These are phyloP conservation scores for Puccinia novopanici DNA, from an alignment of 1,284 basidiomycete species.

Conservation along the genomic window DNA sequence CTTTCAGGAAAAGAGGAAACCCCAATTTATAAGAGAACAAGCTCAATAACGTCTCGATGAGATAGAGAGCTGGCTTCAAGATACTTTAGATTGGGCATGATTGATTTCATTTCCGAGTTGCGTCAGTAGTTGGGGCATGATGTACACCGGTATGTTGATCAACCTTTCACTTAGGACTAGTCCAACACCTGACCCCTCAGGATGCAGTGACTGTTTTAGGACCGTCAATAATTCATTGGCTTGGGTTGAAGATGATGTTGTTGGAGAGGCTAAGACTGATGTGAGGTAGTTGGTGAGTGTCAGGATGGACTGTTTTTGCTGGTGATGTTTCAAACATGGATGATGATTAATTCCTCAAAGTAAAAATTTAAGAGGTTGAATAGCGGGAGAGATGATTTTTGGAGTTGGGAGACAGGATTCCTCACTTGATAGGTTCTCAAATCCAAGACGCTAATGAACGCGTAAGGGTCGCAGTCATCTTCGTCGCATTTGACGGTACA, in stretches of 20 bases:
- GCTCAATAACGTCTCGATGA: neutral
- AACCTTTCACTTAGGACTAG: slow-evolving; percentile 40
- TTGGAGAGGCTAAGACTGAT: slow-evolving; percentile 22
- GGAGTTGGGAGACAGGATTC: neutral
- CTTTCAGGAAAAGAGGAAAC: slow-evolving; percentile 11
- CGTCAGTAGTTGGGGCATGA: slow-evolving; percentile 40
- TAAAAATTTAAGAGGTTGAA: neutral
- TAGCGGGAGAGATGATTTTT: neutral
- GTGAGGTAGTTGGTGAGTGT: slow-evolving; percentile 38
- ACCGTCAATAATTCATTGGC: slow-evolving; percentile 21
- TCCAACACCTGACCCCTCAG: slow-evolving; percentile 37
- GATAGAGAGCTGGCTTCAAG: neutral
- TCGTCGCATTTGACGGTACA: slow-evolving; percentile 46
- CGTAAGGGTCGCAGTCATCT: slow-evolving; percentile 46
- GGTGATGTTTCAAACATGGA: neutral
- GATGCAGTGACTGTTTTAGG: slow-evolving; percentile 7
- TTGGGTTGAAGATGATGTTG: slow-evolving; percentile 4
- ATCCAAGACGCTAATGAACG: slow-evolving; percentile 48
- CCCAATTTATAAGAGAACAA: neutral
- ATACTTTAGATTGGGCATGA: slow-evolving; percentile 50
- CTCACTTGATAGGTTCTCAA: slow-evolving; percentile 40
- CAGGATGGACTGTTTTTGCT: slow-evolving; percentile 39
- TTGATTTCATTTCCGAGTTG: slow-evolving; percentile 44
- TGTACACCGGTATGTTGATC: slow-evolving; percentile 45
- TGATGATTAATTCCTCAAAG: neutral